These are phyloP conservation scores for Ustilago cynodontis DNA, from an alignment of 1,284 basidiomycete genomes.

Conservation along the genomic window DNA sequence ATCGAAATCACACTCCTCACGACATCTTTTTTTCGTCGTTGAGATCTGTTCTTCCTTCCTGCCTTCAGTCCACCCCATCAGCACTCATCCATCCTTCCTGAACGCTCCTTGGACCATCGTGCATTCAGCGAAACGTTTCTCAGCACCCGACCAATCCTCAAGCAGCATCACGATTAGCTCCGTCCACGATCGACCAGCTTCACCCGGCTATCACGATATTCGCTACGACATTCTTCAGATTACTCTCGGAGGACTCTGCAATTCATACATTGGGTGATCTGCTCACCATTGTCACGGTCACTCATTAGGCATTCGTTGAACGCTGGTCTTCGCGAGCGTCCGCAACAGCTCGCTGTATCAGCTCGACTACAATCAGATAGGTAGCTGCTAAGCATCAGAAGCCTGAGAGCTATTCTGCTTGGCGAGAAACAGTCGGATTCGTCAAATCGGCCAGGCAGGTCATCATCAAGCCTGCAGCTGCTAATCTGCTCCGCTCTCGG, in stretches of 20 bases:
- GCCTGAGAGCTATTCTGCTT: no score
- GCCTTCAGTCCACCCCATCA: background rate
- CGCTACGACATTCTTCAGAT: background rate
- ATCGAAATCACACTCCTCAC: background rate
- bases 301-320: no score
- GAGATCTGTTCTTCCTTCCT: background rate
- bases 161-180: background rate
- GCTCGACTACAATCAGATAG: no score
- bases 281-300: no score
- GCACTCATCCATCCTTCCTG: background rate
- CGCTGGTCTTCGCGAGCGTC: no score
- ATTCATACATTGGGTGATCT: no score
- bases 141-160: no score
- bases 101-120: no score
- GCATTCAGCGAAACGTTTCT: no score
- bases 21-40: background rate
- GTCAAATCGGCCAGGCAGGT: background rate
- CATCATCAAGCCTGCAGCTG: background rate
- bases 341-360: no score
- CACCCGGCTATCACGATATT: background rate
- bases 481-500: background rate
- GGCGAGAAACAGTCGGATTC: background rate
- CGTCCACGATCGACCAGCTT: background rate
- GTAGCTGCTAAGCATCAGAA: no score
- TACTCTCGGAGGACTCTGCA: background rate